Evolutionary conservation across 495 filamentous ascomycete genomes (phyloP), one percentile per base, ranked within the genome.

Genomic region (Neurospora pannonica): DNA sequence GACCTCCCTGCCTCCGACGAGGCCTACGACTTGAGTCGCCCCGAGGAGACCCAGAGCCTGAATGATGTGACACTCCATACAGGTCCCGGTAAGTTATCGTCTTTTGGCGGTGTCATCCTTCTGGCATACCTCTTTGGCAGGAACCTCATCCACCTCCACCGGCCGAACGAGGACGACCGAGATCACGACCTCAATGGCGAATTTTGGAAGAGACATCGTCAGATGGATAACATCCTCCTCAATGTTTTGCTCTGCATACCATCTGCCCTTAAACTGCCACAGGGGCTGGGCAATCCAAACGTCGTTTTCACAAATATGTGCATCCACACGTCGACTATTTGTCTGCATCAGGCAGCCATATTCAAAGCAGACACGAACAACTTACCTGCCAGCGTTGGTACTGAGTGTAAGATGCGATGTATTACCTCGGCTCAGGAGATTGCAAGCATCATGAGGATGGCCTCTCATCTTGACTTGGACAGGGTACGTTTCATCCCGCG

Each of bases 271-370:
- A 91, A 95, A 76, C 86, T 99, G 38, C 95, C 97, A 3, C 81
- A 81, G 48, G 95, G 93, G 0, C 85, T 97, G 60, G 82, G 84
- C 13, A 91, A 97, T 80, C 85, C 94, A 9, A 99, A 98, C 77
- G 90, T 97, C 71, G 90, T 99, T 24, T 98, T 98, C 78, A 90
- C 93, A 39, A 98, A 98, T 75, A 97, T 98, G 93, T 93, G 92
- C 78, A 94, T 98, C 40, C 96, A 98, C 79, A 97, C 96, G 0
- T 97, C 94, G 2, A 96, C 94, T 3, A 98, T 99, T 60, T 98
- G 97, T 82, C 87, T 98, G 8, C 96, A 99, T 80, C 96, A 99
- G 81, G 97, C 97, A 8, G 97, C 96, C 24, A 98, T 98, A 24
- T 97, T 94, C 87, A 98, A 97, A 81, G 94, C 96, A 0, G 95